Evolutionary conservation across 2,329 filamentous ascomycete genomes (phyloP).

Genomic region (Calonectria hongkongensis): DNA sequence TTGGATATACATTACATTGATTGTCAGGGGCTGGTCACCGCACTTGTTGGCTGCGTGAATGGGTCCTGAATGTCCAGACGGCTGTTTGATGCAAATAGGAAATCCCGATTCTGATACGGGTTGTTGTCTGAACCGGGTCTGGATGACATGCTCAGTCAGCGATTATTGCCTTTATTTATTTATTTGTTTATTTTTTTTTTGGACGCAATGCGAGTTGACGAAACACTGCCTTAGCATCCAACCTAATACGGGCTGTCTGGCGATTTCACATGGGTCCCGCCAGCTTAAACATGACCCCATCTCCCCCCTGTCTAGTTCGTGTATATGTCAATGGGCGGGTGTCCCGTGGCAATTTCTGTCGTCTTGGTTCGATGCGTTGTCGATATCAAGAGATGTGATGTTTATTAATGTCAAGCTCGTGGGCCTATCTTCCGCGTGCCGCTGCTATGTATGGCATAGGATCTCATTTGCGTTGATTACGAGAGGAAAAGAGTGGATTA

Average conservation of each 20-base stretch:
- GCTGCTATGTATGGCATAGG: slow-evolving; percentile 26
- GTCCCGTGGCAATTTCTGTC: slow-evolving; percentile 48
- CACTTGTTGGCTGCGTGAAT: neutral
- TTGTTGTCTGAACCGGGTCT: slow-evolving; percentile 8
- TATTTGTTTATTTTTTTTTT: neutral
- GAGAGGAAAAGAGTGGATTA: slow-evolving; percentile 7
- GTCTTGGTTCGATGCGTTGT: slow-evolving; percentile 37
- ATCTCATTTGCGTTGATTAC: slow-evolving; percentile 29
- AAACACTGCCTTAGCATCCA: slow-evolving; percentile 33
- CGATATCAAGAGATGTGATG: slow-evolving; percentile 32
- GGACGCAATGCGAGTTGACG: slow-evolving; percentile 31
- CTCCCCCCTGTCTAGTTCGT: slow-evolving; percentile 43
- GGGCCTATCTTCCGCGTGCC: slow-evolving; percentile 37
- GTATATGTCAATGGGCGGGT: slow-evolving; percentile 41
- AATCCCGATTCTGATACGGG: slow-evolving; percentile 27
- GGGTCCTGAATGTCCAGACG: neutral
- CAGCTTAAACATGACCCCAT: slow-evolving; percentile 38
- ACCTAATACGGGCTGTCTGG: slow-evolving; percentile 26
- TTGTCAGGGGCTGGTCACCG: neutral
- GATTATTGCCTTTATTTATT: too few species aligned
- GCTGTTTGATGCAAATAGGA: slow-evolving; percentile 13
- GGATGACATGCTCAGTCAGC: slow-evolving; percentile 7
- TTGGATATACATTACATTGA: slow-evolving; percentile 8
- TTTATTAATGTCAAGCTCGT: slow-evolving; percentile 50
- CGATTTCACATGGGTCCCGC: slow-evolving; percentile 40